Base-by-base conservation (phyloP, 768 basidiomycete genomes). In the Suillus occidentalis region DNA sequence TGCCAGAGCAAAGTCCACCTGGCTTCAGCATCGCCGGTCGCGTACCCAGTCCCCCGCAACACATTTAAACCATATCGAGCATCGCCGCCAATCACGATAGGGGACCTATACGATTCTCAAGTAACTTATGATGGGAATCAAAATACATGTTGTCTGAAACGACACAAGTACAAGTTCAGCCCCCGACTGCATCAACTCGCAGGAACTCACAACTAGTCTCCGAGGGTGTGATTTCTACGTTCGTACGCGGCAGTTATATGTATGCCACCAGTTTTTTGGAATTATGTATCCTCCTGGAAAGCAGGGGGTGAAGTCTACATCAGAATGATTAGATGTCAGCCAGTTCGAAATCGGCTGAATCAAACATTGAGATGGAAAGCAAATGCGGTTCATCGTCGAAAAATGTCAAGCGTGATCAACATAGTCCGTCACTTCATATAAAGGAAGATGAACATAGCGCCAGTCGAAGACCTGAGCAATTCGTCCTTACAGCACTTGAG, bases 201-300 rank as follows among this genome's bases (percentile, higher is more conserved):
- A 37, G 3, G 34, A 16, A 69, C 72, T 50, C 62, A 76, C 77
- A 62, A 76, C 77, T 1, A 73, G 58, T 28, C 69, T 71, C 13
- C n/a, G 14, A 12, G 75, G 74, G 64, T 78, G 76, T 52, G 56
- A 66, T 6, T 28, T 31, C 3, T 5, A 67, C 8, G 58, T 71
- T 59, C 76, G 76, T 4, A 70, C 73, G 43, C 67, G 55, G 59
- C 75, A 77, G 22, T 74, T 66, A 61, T 74, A 76, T 16, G 75
- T 75, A 67, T 76, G 74, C 75, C 72, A 76, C 57, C 73, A 77
- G 36, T 77, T 69, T 57, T 75, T 70, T 3, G 37, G 52, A 40
- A 56, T 70, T 62, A 57, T n/a, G 18, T 34, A 10, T 37, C 62
- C 63, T 20, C 42, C 65, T 67, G n/a, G 36, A 16, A 22, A 20